Evolutionary conservation across 2,329 filamentous ascomycete species (phyloP).

Genomic region (Diaporthe sp.): DNA sequence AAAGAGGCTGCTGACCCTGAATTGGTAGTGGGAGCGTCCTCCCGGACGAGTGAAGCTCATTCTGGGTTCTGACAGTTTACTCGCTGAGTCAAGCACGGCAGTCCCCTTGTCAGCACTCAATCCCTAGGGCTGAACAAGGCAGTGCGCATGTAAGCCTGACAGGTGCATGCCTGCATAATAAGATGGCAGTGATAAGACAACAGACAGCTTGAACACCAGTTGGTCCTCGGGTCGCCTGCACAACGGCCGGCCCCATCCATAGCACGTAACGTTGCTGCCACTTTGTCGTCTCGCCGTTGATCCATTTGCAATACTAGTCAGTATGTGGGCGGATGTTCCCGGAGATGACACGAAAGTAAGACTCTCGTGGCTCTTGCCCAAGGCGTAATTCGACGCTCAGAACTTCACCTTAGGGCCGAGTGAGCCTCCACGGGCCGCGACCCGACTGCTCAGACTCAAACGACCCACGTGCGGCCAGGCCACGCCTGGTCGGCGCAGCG

Average conservation of each 20-base stretch:
- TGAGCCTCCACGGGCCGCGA: constrained; percentile 20
- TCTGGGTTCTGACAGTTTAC: constrained; percentile 25
- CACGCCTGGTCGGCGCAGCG: not conserved
- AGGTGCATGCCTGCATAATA: constrained; percentile 21
- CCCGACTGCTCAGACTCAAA: not conserved
- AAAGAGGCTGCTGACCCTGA: not conserved
- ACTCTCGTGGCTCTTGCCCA: not conserved
- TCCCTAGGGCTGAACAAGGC: constrained; percentile 31
- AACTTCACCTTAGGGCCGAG: not conserved
- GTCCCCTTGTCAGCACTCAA: constrained; percentile 34
- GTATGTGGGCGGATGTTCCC: not conserved
- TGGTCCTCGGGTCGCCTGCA: not conserved
- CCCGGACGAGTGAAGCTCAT: constrained; percentile 7
- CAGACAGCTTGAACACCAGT: not conserved
- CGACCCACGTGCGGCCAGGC: constrained; percentile 4
- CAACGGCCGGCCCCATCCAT: not conserved
- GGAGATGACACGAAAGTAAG: not conserved
- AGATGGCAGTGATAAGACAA: constrained; percentile 23
- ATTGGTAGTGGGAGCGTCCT: not conserved
- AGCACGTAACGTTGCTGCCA: constrained; percentile 9
- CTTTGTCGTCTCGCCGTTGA: not conserved
- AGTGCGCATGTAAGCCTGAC: constrained; percentile 25
- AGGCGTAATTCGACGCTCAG: constrained; percentile 7
- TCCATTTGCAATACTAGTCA: not conserved
- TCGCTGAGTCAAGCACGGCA: constrained; percentile 21